phyloP scores from a whole-genome alignment of 495 filamentous ascomycete species.

The Aspergillus ostianus region DNA sequence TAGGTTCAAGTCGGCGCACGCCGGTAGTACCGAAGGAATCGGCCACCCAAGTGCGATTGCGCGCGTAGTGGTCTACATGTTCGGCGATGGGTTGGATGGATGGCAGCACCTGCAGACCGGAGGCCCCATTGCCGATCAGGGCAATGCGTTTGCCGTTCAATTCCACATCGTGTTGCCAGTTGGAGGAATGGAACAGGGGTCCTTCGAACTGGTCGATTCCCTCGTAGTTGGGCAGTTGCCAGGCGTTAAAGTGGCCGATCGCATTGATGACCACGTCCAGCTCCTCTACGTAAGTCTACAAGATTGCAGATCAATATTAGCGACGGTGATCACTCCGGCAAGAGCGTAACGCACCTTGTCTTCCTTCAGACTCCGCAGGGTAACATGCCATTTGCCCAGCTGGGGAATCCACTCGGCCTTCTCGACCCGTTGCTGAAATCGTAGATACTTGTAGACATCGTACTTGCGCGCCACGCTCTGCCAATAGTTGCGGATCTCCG shows the following conservation, averaged over 20 bases:
- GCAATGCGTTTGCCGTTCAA: slow-evolving; percentile 55
- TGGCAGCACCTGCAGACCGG: slow-evolving; percentile 55
- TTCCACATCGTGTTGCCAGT: slow-evolving; percentile 52
- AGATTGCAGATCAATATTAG: slow-evolving; percentile 3
- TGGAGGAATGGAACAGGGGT: slow-evolving; percentile 50
- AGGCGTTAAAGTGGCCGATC: slow-evolving; percentile 54
- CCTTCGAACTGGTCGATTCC: slow-evolving; percentile 51
- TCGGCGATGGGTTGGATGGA: slow-evolving; percentile 55
- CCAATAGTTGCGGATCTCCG: slow-evolving; percentile 67
- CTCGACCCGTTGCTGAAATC: slow-evolving; percentile 49
- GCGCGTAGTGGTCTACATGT: slow-evolving; percentile 63
- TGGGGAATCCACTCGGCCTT: slow-evolving; percentile 53
- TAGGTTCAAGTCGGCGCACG: slow-evolving; percentile 42
- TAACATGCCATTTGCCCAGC: slow-evolving; percentile 51
- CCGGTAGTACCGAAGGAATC: slow-evolving; percentile 47
- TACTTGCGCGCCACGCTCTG: slow-evolving; percentile 58
- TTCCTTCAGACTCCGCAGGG: slow-evolving; percentile 34
- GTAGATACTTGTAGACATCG: slow-evolving; percentile 57
- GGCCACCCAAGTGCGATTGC: slow-evolving; percentile 69
- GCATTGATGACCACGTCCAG: slow-evolving; percentile 63
- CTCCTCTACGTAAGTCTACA: slow-evolving; percentile 49
- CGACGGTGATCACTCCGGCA: neutral
- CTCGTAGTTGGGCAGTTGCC: slow-evolving; percentile 51
- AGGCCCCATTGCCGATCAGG: slow-evolving; percentile 60
- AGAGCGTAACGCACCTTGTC: slow-evolving; percentile 29